phyloP scores from a whole-genome alignment of 306 rosid species.

The Cucumis hystrix region DNA sequence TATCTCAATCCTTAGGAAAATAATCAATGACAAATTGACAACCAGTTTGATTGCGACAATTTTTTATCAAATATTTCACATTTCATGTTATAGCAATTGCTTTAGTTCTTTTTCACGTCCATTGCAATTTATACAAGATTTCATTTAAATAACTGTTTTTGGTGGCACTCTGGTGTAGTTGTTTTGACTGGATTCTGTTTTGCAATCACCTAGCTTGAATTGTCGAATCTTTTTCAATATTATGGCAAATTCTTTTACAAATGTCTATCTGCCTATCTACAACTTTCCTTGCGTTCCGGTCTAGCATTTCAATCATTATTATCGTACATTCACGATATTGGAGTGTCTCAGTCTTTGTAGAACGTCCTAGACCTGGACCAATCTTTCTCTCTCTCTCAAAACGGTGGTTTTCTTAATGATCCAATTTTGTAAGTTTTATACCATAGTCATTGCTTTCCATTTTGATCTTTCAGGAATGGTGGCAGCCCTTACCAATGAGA shows the following conservation, averaged over 20 bases:
- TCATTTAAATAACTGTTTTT: background rate
- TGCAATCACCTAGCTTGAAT: background rate
- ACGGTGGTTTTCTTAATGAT: background rate
- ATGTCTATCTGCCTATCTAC: background rate
- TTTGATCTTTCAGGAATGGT: constrained; percentile 54
- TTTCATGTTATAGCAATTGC: background rate
- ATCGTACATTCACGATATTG: background rate
- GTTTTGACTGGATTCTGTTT: background rate
- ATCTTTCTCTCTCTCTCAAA: background rate
- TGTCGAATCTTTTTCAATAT: background rate
- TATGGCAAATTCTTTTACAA: background rate
- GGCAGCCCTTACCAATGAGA: constrained; percentile 89
- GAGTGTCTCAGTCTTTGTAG: background rate
- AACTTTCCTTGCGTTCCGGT: background rate
- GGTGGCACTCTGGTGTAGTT: background rate
- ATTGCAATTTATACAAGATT: background rate
- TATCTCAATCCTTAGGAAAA: background rate
- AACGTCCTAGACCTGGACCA: background rate
- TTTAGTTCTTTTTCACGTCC: background rate
- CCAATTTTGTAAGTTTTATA: background rate
- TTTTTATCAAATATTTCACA: background rate
- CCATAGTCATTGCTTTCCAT: background rate
- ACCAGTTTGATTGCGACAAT: background rate
- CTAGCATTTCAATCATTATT: background rate
- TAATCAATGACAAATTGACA: background rate